Evolutionary conservation across 345 rosid species (phyloP).

Genomic region (Euclidium syriacum): DNA sequence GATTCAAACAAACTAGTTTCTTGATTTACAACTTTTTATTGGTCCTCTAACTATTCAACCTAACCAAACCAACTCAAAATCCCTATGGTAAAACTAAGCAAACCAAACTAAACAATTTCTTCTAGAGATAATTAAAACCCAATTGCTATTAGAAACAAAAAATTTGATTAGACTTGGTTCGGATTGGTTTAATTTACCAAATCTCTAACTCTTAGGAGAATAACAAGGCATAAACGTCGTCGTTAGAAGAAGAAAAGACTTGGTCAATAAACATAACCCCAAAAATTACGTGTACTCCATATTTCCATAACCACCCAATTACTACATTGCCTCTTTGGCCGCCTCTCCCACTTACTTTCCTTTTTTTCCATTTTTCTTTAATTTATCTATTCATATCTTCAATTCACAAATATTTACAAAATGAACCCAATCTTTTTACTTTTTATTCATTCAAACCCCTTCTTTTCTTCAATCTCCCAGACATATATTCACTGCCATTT

Average conservation of each 20-base stretch:
- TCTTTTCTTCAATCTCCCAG: too few relatives aligned
- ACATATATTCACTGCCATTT: too few relatives aligned
- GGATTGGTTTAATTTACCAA: not conserved
- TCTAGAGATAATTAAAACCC: too few relatives aligned
- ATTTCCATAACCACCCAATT: not conserved
- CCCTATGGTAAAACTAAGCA: too few relatives aligned
- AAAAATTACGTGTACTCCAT: constrained; percentile 29
- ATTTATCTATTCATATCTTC: not conserved
- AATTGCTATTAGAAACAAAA: too few relatives aligned
- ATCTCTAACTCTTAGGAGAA: not conserved
- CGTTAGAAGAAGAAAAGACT: not conserved
- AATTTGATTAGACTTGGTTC: too few relatives aligned
- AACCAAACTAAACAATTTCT: too few relatives aligned
- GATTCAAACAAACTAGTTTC: not conserved
- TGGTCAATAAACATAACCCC: not conserved
- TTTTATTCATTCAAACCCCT: too few relatives aligned
- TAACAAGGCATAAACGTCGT: not conserved
- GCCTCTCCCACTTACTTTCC: not conserved
- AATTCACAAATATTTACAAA: not conserved
- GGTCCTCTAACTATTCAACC: too few relatives aligned
- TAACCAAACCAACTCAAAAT: too few relatives aligned
- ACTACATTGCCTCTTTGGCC: constrained; percentile 3
- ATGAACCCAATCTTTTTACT: too few relatives aligned
- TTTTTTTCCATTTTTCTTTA: not conserved
- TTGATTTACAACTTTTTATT: not conserved